Conservation (phyloP, 345 rosid species). For the Bruguiera parviflora region DNA sequence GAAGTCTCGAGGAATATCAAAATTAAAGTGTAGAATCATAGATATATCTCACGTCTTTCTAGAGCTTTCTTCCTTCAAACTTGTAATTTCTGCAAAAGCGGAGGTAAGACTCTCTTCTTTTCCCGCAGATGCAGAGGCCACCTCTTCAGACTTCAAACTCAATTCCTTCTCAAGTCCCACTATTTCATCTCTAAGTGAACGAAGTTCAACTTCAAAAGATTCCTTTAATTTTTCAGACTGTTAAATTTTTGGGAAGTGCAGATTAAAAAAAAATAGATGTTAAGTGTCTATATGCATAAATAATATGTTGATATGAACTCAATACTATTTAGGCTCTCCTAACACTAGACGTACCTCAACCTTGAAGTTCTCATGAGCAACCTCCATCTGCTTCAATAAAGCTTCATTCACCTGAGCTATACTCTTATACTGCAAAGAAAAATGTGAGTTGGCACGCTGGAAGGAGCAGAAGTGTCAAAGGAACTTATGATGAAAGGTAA, state of each 20-base stretch:
- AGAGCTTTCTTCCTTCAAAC: conserved; percentile 63
- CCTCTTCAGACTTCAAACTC: conserved; percentile 60
- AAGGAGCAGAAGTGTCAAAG: conserved; percentile 3
- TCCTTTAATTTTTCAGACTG: conserved; percentile 69
- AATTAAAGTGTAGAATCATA: conserved; percentile 1
- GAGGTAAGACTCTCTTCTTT: conserved; percentile 71
- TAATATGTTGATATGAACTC: background rate
- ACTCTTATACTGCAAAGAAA: conserved; percentile 72
- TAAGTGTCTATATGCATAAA: background rate
- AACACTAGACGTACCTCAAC: conserved; percentile 49
- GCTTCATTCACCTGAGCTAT: conserved; percentile 91
- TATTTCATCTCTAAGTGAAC: conserved; percentile 62
- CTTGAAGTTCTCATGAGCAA: conserved; percentile 75
- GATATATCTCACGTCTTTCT: conserved; percentile 49
- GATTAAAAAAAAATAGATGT: background rate
- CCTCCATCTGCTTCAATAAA: conserved; percentile 90
- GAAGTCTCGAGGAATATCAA: conserved; percentile 9
- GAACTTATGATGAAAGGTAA: conserved; percentile 7
- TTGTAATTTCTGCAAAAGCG: conserved; percentile 56
- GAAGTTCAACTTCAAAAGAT: conserved; percentile 67
- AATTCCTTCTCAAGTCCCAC: conserved; percentile 70
- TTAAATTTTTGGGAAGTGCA: conserved; percentile 4
- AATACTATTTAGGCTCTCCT: conserved; percentile 5
- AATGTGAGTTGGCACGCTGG: background rate
- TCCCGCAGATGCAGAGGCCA: conserved; percentile 57